These are phyloP conservation scores for Claviceps quebecensis DNA, from an alignment of 2,329 filamentous ascomycete species.

Conservation along the genomic window DNA sequence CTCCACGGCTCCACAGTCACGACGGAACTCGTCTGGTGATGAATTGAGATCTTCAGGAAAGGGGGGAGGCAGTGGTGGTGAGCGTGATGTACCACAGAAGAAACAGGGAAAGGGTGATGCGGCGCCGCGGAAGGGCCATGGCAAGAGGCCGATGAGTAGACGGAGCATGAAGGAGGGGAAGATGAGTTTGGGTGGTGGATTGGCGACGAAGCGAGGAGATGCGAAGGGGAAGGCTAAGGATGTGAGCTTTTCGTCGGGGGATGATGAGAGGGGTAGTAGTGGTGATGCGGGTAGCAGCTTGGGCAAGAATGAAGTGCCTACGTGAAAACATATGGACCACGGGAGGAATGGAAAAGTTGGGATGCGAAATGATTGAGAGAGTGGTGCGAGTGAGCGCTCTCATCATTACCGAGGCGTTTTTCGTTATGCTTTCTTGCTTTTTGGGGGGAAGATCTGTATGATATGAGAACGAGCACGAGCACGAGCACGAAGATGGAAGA, in stretches of 20 bases:
- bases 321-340: slow-evolving; percentile 14
- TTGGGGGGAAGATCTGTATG: not conserved
- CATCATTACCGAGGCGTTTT: not conserved
- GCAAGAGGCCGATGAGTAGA: slow-evolving; percentile 23
- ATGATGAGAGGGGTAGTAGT: slow-evolving; percentile 21
- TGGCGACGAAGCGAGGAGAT: slow-evolving; percentile 14
- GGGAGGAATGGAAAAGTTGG: not conserved
- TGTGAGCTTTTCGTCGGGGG: slow-evolving; percentile 22
- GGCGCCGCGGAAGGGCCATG: slow-evolving; percentile 14
- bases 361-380: no score
- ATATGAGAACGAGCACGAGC: slow-evolving; percentile 11
- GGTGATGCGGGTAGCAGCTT: slow-evolving; percentile 18
- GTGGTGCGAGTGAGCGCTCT: no score
- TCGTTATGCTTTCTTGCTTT: not conserved
- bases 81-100: not conserved
- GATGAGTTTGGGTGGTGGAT: slow-evolving; percentile 9
- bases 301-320: slow-evolving; percentile 21
- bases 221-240: slow-evolving; percentile 36
- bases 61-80: slow-evolving; percentile 15
- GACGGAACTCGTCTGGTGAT: slow-evolving; percentile 37
- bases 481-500: no score
- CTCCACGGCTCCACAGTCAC: slow-evolving; percentile 32
- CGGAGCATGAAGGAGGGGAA: slow-evolving; percentile 29
- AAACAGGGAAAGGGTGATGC: slow-evolving; percentile 14
- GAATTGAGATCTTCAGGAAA: slow-evolving; percentile 14